Conservation (phyloP, 2,329 filamentous ascomycete genomes). For the Lecanicillium sp. region DNA sequence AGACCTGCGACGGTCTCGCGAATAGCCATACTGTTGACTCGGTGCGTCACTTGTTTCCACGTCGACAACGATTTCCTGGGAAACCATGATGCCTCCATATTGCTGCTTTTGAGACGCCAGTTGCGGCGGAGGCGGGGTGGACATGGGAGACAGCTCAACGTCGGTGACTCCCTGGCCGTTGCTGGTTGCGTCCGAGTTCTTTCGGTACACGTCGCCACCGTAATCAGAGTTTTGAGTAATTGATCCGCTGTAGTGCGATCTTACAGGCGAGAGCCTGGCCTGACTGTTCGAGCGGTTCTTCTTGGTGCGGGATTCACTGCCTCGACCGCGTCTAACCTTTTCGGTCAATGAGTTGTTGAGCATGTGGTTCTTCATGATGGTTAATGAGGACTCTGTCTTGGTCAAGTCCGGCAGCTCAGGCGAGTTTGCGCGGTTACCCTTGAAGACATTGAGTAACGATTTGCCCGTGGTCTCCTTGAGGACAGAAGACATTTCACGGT, state of each 20-base stretch:
- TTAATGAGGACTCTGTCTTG: too few species aligned
- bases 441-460: neutral
- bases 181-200: too few species aligned
- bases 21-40: neutral
- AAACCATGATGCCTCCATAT: constrained; percentile 53
- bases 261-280: constrained; percentile 14
- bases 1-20: constrained; percentile 1
- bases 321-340: neutral
- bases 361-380: too few species aligned
- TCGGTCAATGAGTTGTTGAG: too few species aligned
- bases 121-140: constrained; percentile 11
- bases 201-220: too few species aligned
- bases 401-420: too few species aligned
- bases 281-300: constrained; percentile 5
- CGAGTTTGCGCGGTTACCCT: neutral
- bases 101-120: constrained; percentile 12
- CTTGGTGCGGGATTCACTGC: neutral
- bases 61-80: constrained; percentile 45
- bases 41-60: constrained; percentile 13
- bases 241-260: constrained; percentile 7
- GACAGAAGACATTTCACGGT: constrained; percentile 50
- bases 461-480: constrained; percentile 19
- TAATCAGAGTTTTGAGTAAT: neutral
- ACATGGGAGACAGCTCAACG: constrained; percentile 12
- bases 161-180: constrained; percentile 9